Percentiles rank a stretch among this genome's conserved stretches.
phyloP scores from a whole-genome alignment of 257 asterid species.

The Gardenia jasminoides region DNA sequence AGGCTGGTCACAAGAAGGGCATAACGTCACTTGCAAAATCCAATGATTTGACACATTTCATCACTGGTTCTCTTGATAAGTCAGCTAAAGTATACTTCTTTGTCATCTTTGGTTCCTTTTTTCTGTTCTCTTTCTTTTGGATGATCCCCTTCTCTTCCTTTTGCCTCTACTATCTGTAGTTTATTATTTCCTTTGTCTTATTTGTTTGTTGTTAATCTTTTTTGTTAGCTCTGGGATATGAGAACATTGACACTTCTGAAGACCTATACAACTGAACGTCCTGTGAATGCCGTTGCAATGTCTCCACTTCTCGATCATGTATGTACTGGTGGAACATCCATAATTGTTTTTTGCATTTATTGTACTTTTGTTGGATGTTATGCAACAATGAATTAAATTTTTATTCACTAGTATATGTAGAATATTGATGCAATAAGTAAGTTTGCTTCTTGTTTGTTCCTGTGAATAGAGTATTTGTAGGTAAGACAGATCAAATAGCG shows the following conservation, averaged over 20 bases:
- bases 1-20: constrained; percentile 69
- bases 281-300: constrained; percentile 91
- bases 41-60: constrained; percentile 70
- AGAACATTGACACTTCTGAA: constrained; percentile 73
- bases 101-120: neutral
- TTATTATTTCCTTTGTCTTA: constrained; percentile 3
- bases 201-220: constrained; percentile 8
- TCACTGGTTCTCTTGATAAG: constrained; percentile 85
- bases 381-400: neutral
- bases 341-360: neutral
- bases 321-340: constrained; percentile 26
- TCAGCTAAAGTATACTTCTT: constrained; percentile 71
- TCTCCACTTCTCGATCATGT: constrained; percentile 92
- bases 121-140: neutral
- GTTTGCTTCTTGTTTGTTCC: neutral
- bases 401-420: neutral
- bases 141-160: neutral
- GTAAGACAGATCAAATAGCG: neutral
- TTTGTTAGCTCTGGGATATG: constrained; percentile 84
- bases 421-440: neutral
- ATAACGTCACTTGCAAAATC: constrained; percentile 85
- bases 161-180: neutral
- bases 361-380: neutral
- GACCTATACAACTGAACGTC: constrained; percentile 72
- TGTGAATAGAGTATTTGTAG: neutral